Evolutionary conservation across 257 asterid species (phyloP).

Genomic region (Solanum piurae): DNA sequence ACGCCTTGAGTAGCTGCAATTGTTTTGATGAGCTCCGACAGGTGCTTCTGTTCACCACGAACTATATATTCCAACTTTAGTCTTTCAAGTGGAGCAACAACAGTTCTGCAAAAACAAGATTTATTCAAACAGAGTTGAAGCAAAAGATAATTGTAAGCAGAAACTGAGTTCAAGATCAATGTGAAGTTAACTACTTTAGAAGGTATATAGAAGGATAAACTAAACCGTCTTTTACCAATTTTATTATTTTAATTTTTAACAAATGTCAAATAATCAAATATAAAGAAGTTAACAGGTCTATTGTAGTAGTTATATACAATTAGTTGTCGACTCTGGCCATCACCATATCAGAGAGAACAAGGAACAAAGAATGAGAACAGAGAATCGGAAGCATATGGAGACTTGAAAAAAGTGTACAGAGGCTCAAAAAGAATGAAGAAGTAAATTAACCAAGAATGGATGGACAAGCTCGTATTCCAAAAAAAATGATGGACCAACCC

Average conservation of each 20-base stretch:
- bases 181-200: background rate
- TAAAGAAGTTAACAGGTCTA: background rate
- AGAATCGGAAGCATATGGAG: background rate
- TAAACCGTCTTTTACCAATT: background rate
- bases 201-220: background rate
- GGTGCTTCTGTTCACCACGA: conserved; percentile 70
- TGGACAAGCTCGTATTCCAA: background rate
- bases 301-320: background rate
- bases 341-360: background rate
- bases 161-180: background rate
- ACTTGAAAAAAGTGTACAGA: background rate
- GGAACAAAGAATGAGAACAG: background rate
- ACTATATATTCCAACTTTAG: conserved; percentile 88
- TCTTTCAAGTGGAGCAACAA: conserved; percentile 96
- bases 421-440: background rate
- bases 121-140: conserved; percentile 1
- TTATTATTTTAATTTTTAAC: background rate
- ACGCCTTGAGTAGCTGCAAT: conserved; percentile 89
- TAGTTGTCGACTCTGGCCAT: background rate
- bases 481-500: background rate
- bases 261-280: background rate
- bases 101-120: conserved; percentile 54
- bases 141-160: background rate
- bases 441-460: background rate
- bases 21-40: conserved; percentile 47